These are phyloP conservation scores for Phalaenopsis equestris DNA, from an alignment of 106 monocot genomes.

Conservation along the genomic window DNA sequence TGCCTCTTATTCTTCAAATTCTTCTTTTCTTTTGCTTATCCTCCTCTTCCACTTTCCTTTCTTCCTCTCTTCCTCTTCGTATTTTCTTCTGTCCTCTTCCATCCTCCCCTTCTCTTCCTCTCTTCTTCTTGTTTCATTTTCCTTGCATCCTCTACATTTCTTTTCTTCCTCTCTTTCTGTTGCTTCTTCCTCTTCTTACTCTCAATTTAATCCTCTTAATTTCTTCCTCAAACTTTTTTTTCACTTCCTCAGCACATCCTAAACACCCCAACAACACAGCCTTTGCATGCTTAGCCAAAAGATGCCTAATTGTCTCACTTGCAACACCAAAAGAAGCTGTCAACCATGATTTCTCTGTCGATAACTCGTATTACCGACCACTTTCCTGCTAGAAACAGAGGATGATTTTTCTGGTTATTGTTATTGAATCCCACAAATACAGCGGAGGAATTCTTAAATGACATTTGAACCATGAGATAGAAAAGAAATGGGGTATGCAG, in stretches of 20 bases:
- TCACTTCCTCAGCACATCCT: conserved; percentile 57
- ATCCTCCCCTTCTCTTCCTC: background rate
- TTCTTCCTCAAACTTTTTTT: conserved; percentile 22
- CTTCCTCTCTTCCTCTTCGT: background rate
- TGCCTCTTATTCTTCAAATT: background rate
- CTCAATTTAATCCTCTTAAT: conserved; percentile 11
- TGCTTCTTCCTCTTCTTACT: conserved; percentile 1
- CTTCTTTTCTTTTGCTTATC: conserved; percentile 7
- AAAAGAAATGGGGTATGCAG: background rate
- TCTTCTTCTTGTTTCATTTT: background rate
- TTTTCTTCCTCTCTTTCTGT: conserved; percentile 7
- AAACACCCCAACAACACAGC: conserved; percentile 43
- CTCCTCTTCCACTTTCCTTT: conserved; percentile 6
- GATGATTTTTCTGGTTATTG: conserved; percentile 33
- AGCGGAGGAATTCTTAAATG: conserved; percentile 57
- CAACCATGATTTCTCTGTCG: conserved; percentile 35
- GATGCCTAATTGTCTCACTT: conserved; percentile 14
- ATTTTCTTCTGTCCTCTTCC: background rate
- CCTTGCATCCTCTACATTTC: background rate
- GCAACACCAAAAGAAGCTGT: conserved; percentile 22
- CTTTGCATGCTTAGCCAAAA: conserved; percentile 30
- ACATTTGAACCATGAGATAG: conserved; percentile 72
- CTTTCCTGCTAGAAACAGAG: conserved; percentile 56
- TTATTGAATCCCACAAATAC: conserved; percentile 70
- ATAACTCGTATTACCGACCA: conserved; percentile 35